phyloP scores from a whole-genome alignment of 192 early-diverging fungal genomes.

The Kappamyces sp. region DNA sequence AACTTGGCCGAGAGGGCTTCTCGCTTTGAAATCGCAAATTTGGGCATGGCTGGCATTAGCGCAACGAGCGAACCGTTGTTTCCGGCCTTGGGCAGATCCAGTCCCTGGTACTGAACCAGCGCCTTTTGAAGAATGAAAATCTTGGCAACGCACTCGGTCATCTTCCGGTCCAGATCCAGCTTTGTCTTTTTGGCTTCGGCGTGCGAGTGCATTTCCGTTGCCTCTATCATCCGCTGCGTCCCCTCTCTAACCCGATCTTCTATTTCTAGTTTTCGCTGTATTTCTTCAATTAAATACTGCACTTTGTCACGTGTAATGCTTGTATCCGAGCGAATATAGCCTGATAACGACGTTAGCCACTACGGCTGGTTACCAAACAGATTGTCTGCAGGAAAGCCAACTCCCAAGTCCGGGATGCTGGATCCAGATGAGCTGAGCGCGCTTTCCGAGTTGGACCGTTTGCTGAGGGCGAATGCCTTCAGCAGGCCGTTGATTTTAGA shows the following conservation, averaged over 20 bases:
- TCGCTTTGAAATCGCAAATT: not conserved
- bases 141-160: constrained; percentile 41
- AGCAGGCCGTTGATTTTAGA: not conserved
- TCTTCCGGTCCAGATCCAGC: constrained; percentile 32
- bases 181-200: constrained; percentile 2
- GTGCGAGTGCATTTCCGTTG: constrained; percentile 2
- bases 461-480: not conserved
- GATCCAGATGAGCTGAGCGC: not conserved
- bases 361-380: not conserved
- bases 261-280: constrained; percentile 86
- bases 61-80: not conserved
- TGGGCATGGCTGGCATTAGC: not conserved
- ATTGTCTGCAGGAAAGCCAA: constrained; percentile 32
- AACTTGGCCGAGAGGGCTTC: constrained; percentile 28
- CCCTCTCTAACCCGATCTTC: constrained; percentile 90
- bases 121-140: constrained; percentile 35
- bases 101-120: constrained; percentile 77
- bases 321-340: constrained; percentile 40
- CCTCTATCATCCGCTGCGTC: constrained; percentile 60
- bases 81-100: constrained; percentile 68
- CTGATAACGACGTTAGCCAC: constrained; percentile 21
- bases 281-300: constrained; percentile 72
- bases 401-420: not conserved
- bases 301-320: constrained; percentile 47
- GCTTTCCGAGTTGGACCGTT: constrained; percentile 7